These are phyloP conservation scores for Venturia carpophila DNA, from an alignment of 2,329 filamentous ascomycete species.

Conservation along the genomic window DNA sequence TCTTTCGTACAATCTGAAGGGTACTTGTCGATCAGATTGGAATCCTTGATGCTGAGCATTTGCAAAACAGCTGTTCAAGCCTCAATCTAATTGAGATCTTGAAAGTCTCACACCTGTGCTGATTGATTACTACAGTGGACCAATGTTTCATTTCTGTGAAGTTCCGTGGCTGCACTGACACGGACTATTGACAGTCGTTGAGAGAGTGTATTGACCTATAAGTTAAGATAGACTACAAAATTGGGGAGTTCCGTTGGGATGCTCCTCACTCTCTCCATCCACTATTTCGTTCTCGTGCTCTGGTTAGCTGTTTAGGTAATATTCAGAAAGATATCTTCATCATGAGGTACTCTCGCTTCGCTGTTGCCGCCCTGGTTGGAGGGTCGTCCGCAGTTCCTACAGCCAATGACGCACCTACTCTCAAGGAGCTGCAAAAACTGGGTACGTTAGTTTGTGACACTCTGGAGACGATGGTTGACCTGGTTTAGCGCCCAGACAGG, in stretches of 20 bases:
- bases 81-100: neutral
- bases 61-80: neutral
- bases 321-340: neutral
- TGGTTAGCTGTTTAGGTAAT: neutral
- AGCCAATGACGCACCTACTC: neutral
- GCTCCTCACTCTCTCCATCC: neutral
- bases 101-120: neutral
- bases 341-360: conserved; percentile 1
- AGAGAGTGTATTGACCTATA: neutral
- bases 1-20: too few relatives aligned
- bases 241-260: too few relatives aligned
- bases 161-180: neutral
- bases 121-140: conserved; percentile 1
- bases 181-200: neutral
- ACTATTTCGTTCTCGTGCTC: neutral
- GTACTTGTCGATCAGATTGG: too few relatives aligned
- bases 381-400: neutral
- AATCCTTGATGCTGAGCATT: too few relatives aligned
- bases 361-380: neutral
- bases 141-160: neutral
- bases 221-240: neutral
- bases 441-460: neutral
- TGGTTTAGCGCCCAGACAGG: neutral
- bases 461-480: neutral
- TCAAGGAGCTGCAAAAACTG: neutral